Conservation (phyloP, 257 asterid genomes). For the Salvia hispanica region DNA sequence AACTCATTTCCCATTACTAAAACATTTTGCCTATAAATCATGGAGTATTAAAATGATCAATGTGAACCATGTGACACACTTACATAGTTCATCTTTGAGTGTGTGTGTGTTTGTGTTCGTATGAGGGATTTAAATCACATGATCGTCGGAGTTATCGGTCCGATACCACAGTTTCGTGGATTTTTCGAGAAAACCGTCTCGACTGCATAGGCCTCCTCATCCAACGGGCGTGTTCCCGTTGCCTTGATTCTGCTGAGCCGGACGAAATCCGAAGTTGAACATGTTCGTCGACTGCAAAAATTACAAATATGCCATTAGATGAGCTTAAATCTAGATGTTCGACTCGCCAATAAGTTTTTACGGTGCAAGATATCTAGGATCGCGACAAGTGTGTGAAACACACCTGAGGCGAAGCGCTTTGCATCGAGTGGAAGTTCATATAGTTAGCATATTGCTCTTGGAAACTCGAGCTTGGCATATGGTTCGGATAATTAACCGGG, state of each 20-base stretch:
- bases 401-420: constrained; percentile 59
- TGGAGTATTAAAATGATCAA: background rate
- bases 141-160: background rate
- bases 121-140: background rate
- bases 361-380: background rate
- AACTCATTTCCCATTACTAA: background rate
- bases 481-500: constrained; percentile 50
- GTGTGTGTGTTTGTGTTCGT: background rate
- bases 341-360: too few species aligned
- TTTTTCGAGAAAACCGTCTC: background rate
- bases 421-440: constrained; percentile 58
- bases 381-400: background rate
- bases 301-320: too few species aligned
- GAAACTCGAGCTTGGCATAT: constrained; percentile 49
- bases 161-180: background rate
- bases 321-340: too few species aligned
- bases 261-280: constrained; percentile 51
- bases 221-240: constrained; percentile 42
- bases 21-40: background rate
- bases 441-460: constrained; percentile 63
- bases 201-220: constrained; percentile 25
- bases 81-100: background rate
- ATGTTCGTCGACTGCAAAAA: constrained; percentile 54
- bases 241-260: constrained; percentile 46
- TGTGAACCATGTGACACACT: background rate